Evolutionary conservation across 176 grass and related monocot species (phyloP).

Genomic region (Oryza meyeriana): DNA sequence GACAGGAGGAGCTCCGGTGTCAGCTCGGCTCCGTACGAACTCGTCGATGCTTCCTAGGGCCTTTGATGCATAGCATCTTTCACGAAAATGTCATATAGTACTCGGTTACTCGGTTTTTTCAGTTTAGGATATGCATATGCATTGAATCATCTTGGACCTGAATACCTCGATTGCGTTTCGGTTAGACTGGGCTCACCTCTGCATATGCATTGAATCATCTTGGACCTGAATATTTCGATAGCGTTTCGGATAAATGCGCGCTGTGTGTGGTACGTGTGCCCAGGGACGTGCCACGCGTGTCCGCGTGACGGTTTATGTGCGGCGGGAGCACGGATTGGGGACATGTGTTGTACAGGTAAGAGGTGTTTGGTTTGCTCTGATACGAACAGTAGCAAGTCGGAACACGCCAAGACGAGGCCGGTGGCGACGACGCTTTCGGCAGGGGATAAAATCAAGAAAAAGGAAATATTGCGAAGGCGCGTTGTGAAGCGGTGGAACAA

Average conservation of each 20-base stretch:
- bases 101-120: background rate
- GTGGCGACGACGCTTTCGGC: slow-evolving; percentile 35
- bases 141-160: background rate
- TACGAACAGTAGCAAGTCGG: background rate
- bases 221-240: background rate
- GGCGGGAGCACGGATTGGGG: background rate
- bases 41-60: background rate
- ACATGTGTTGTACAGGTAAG: background rate
- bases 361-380: background rate
- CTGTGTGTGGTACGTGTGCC: background rate
- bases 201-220: background rate
- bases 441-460: background rate
- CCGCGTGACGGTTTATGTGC: background rate
- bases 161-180: background rate
- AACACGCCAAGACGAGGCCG: slow-evolving; percentile 6
- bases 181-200: background rate
- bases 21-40: background rate
- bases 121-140: background rate
- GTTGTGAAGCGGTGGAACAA: background rate
- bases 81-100: background rate
- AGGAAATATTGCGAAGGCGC: background rate
- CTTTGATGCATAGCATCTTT: background rate
- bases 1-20: background rate
- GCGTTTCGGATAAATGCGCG: background rate
- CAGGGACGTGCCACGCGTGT: background rate